Evolutionary conservation across 1,139 yeast genomes (phyloP).

Genomic region (Kurtzmaniella quercitrusa): DNA sequence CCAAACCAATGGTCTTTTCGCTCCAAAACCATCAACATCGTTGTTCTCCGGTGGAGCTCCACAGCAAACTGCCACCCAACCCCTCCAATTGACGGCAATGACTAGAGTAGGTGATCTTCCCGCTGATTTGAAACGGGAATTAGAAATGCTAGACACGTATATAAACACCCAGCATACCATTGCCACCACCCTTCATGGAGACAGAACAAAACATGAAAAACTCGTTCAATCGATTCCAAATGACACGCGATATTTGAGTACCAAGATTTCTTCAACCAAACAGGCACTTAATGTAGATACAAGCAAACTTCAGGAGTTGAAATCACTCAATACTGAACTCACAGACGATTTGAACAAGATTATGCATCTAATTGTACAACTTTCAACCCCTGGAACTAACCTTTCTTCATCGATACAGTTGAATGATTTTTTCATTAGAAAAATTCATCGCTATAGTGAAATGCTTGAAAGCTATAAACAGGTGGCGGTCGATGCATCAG

Average conservation of each 20-base stretch:
- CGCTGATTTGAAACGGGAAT: conserved; percentile 61
- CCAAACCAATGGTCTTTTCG: conserved; percentile 12
- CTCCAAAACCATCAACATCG: conserved; percentile 17
- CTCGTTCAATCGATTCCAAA: conserved; percentile 77
- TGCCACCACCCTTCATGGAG: conserved; percentile 71
- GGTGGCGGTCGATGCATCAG: conserved; percentile 70
- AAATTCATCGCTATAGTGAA: conserved; percentile 63
- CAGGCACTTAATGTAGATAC: conserved; percentile 57
- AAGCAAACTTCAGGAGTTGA: conserved; percentile 31
- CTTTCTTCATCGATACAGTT: conserved; percentile 51
- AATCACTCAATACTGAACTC: conserved; percentile 50
- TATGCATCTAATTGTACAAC: conserved; percentile 60
- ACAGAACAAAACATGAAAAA: conserved; percentile 60
- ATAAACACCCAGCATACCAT: conserved; percentile 80
- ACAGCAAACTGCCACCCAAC: conserved; percentile 23
- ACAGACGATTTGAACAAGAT: conserved; percentile 67
- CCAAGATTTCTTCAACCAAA: conserved; percentile 58
- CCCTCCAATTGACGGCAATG: conserved; percentile 66
- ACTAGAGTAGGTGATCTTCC: conserved; percentile 88
- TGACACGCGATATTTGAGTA: conserved; percentile 69
- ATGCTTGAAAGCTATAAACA: conserved; percentile 68
- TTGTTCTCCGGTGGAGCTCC: neutral
- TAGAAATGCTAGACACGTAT: conserved; percentile 79
- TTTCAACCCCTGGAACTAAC: conserved; percentile 65
- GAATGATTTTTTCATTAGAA: conserved; percentile 45